Conservation (phyloP, 2,329 filamentous ascomycete genomes). For the Claviceps monticola region DNA sequence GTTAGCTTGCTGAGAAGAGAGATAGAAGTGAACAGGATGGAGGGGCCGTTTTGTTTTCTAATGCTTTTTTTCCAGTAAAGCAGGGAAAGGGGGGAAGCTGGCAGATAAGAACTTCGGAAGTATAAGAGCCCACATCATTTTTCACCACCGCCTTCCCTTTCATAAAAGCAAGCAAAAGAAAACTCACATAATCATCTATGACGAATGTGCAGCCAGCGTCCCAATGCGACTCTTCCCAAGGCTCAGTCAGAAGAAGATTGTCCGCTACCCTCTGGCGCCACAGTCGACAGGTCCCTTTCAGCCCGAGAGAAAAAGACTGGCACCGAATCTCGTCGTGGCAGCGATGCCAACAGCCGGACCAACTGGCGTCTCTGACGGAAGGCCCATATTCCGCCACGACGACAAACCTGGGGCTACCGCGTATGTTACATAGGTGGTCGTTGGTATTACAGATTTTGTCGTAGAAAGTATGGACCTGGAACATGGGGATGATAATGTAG, state of each 20-base stretch:
- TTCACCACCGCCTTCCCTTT: no score
- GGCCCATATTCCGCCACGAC: neutral
- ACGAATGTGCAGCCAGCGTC: neutral
- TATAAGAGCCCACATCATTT: no score
- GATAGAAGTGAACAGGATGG: neutral
- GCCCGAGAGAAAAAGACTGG: neutral
- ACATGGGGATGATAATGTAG: neutral
- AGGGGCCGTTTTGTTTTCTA: no score
- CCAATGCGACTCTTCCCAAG: neutral
- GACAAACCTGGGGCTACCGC: neutral
- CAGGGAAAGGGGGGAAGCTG: neutral
- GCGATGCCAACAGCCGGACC: neutral
- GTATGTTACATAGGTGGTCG: neutral
- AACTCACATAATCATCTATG: neutral
- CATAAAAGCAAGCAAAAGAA: neutral
- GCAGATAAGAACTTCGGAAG: neutral
- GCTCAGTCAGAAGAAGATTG: neutral
- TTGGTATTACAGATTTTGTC: neutral
- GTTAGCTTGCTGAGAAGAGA: neutral
- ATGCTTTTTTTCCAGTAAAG: no score
- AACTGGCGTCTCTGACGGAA: neutral
- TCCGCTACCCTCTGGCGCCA: neutral
- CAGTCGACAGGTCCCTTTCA: neutral
- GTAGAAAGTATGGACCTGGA: neutral
- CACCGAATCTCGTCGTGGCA: neutral